These are phyloP conservation scores for Exophiala lecanii-corni DNA, from an alignment of 2,329 filamentous ascomycete genomes.

Conservation along the genomic window DNA sequence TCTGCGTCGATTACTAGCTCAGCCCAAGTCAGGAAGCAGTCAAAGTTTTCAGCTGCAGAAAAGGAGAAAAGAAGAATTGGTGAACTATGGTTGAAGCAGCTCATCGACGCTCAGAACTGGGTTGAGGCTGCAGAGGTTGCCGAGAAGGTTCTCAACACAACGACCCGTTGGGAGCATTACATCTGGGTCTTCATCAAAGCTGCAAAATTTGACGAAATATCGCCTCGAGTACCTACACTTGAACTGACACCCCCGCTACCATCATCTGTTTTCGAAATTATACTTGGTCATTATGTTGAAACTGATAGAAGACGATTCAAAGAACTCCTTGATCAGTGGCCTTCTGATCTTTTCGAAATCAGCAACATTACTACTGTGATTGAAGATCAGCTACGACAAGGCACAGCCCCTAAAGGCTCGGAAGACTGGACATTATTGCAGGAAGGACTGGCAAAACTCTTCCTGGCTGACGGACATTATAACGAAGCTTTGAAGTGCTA, in stretches of 20 bases:
- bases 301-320: conserved; percentile 70
- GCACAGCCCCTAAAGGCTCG: conserved; percentile 65
- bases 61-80: conserved; percentile 88
- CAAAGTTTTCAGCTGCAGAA: conserved; percentile 61
- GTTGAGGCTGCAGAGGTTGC: conserved; percentile 70
- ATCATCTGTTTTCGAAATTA: conserved; percentile 77
- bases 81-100: conserved; percentile 86
- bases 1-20: conserved; percentile 62
- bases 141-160: conserved; percentile 73
- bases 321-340: conserved; percentile 77
- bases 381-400: conserved; percentile 73
- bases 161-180: conserved; percentile 90
- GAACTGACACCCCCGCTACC: conserved; percentile 75
- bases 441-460: conserved; percentile 77
- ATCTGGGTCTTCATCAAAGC: conserved; percentile 86
- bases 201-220: conserved; percentile 84
- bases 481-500: conserved; percentile 84
- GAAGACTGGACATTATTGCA: conserved; percentile 89
- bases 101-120: conserved; percentile 74
- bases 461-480: conserved; percentile 74
- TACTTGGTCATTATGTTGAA: conserved; percentile 83
- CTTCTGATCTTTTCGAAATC: conserved; percentile 77
- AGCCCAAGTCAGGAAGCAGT: conserved; percentile 33
- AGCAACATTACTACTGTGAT: conserved; percentile 70
- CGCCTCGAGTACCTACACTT: conserved; percentile 71